phyloP scores from a whole-genome alignment of 2,329 filamentous ascomycete species.

The Cryphonectria carpinicola region DNA sequence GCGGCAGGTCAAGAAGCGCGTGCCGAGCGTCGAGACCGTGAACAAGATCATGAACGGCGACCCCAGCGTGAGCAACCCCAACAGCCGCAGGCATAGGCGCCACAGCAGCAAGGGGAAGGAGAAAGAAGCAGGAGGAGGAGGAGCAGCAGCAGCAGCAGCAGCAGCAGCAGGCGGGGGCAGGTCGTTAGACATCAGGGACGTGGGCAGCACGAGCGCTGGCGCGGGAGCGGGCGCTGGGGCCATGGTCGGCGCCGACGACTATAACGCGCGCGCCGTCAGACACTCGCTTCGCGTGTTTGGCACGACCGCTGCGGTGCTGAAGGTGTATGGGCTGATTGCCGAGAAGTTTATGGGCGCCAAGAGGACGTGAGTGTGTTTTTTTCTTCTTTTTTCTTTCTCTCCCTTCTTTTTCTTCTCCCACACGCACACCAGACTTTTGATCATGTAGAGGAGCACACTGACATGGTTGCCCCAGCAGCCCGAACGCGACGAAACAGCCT shows the following conservation, averaged over 20 bases:
- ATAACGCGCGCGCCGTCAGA: conserved; percentile 71
- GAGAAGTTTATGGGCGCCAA: conserved; percentile 51
- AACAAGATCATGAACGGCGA: conserved; percentile 56
- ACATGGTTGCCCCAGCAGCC: conserved; percentile 17
- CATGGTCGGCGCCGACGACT: conserved; percentile 58
- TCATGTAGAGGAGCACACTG: conserved; percentile 33
- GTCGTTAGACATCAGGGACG: conserved; percentile 15
- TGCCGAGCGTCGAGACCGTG: conserved; percentile 60
- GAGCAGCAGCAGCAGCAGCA: too few species aligned
- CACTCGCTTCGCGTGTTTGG: conserved; percentile 74
- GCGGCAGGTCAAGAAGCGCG: conserved; percentile 56
- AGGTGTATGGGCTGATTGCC: conserved; percentile 60
- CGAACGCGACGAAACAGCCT: conserved; percentile 50
- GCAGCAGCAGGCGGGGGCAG: neutral
- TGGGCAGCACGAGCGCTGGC: conserved; percentile 27
- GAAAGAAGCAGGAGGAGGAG: too few species aligned
- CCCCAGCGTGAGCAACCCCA: conserved; percentile 2
- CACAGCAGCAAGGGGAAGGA: conserved; percentile 36
- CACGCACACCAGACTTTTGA: too few species aligned
- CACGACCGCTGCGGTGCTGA: conserved; percentile 64
- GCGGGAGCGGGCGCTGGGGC: conserved; percentile 30
- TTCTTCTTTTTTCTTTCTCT: too few species aligned
- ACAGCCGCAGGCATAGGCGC: conserved; percentile 8
- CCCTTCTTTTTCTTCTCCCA: too few species aligned
- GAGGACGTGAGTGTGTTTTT: conserved; percentile 53